Percentiles rank a stretch among this genome's conserved stretches.
These are phyloP conservation scores for Corrigiola litoralis DNA, from an alignment of 179 eudicot genomes.

Conservation along the genomic window DNA sequence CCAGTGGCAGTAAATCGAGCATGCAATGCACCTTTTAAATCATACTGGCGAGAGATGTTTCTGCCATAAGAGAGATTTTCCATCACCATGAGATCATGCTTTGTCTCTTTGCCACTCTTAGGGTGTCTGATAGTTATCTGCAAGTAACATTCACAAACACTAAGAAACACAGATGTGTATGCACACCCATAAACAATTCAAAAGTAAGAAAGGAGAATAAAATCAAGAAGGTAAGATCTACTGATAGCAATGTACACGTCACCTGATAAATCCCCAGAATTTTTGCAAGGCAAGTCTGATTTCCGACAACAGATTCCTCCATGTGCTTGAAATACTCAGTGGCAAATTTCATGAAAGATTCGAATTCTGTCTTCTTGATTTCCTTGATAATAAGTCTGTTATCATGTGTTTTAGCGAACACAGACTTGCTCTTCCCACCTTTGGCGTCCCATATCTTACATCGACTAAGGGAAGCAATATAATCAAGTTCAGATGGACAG, in stretches of 20 bases:
- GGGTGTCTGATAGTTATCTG: conserved; percentile 64
- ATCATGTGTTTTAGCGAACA: conserved; percentile 82
- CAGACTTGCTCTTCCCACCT: conserved; percentile 94
- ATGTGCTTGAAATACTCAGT: conserved; percentile 58
- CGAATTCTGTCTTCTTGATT: conserved; percentile 76
- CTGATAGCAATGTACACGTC: background rate
- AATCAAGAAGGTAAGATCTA: background rate
- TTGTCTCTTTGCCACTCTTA: conserved; percentile 64
- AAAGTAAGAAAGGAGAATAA: conserved; percentile 2
- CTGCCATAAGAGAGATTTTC: conserved; percentile 86
- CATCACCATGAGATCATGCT: conserved; percentile 84
- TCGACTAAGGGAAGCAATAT: conserved; percentile 86
- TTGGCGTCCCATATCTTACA: conserved; percentile 93
- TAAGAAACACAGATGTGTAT: background rate
- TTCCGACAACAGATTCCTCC: conserved; percentile 62
- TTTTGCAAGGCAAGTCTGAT: conserved; percentile 94
- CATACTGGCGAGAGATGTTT: conserved; percentile 61
- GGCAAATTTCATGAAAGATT: conserved; percentile 75
- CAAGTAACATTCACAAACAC: conserved; percentile 6
- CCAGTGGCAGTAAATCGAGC: conserved; percentile 59
- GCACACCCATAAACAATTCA: background rate
- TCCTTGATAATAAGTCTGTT: conserved; percentile 86
- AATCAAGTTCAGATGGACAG: conserved; percentile 82
- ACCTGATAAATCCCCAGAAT: conserved; percentile 96
- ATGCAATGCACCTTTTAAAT: conserved; percentile 90